These are phyloP conservation scores for Bruguiera parviflora DNA, from an alignment of 345 rosid species.

Conservation along the genomic window DNA sequence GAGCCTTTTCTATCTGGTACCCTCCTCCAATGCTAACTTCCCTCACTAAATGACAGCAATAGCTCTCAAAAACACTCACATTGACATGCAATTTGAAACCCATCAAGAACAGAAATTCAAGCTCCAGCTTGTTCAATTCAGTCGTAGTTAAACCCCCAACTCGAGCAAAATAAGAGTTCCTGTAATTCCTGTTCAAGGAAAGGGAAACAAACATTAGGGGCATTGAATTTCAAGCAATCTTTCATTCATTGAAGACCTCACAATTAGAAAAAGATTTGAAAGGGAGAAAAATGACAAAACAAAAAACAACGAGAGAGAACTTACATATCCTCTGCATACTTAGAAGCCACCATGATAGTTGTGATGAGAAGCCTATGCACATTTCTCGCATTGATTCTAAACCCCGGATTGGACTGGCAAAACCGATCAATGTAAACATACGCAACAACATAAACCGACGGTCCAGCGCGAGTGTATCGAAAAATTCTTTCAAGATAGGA, in stretches of 20 bases:
- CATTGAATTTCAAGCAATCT: not conserved
- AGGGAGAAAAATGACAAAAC: not conserved
- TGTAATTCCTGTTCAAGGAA: constrained; percentile 57
- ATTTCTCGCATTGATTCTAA: constrained; percentile 58
- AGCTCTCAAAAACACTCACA: constrained; percentile 85
- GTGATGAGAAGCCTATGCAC: constrained; percentile 81
- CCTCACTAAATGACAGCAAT: constrained; percentile 80
- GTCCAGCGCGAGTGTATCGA: constrained; percentile 77
- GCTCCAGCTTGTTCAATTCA: constrained; percentile 68
- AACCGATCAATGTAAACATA: constrained; percentile 88
- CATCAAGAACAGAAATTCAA: constrained; percentile 81
- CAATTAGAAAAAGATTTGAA: not conserved
- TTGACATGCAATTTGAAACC: constrained; percentile 86
- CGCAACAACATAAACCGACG: constrained; percentile 82
- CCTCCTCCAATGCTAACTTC: constrained; percentile 90
- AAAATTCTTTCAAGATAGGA: constrained; percentile 81
- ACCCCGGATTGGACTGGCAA: constrained; percentile 68
- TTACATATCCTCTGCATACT: constrained; percentile 88
- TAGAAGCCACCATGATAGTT: constrained; percentile 88
- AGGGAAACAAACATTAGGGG: not conserved
- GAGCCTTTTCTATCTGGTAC: constrained; percentile 72
- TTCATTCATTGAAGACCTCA: not conserved
- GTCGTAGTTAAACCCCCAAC: constrained; percentile 72
- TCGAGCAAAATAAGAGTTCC: constrained; percentile 72
- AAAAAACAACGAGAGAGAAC: constrained; percentile 5